These are phyloP conservation scores for Aspergillus nanangensis DNA, from an alignment of 495 filamentous ascomycete genomes.

Conservation along the genomic window DNA sequence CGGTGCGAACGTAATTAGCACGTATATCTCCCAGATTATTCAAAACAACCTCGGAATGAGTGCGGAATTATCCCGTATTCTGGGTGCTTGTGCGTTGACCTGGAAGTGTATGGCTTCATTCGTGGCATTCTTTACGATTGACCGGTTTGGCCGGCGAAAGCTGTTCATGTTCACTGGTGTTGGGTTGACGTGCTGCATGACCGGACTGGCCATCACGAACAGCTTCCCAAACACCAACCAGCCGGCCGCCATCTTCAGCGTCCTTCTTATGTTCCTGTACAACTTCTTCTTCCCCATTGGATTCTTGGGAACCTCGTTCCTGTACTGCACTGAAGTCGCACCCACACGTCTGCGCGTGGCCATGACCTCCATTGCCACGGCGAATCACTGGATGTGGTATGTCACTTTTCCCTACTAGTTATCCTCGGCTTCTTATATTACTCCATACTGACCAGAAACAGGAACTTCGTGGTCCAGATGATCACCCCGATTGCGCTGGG, in stretches of 20 bases:
- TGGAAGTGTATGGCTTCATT: conserved; percentile 43
- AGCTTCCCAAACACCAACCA: conserved; percentile 31
- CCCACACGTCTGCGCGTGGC: conserved; percentile 46
- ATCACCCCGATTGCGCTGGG: conserved; percentile 51
- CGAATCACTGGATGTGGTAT: conserved; percentile 45
- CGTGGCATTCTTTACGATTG: conserved; percentile 41
- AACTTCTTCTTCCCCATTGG: conserved; percentile 53
- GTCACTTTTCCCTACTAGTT: neutral
- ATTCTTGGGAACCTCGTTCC: conserved; percentile 50
- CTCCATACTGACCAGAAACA: neutral
- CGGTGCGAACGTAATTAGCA: conserved; percentile 24
- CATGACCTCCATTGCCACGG: conserved; percentile 47
- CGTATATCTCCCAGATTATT: conserved; percentile 25
- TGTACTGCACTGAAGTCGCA: conserved; percentile 53
- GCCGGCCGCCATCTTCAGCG: conserved; percentile 26
- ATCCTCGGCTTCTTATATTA: neutral
- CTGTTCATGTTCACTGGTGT: conserved; percentile 44
- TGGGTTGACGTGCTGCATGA: conserved; percentile 37
- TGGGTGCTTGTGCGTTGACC: conserved; percentile 30
- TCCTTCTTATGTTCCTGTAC: conserved; percentile 52
- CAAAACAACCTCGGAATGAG: conserved; percentile 18
- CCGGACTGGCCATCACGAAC: conserved; percentile 37
- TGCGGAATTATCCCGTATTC: conserved; percentile 14
- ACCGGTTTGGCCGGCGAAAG: conserved; percentile 42
- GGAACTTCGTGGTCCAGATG: conserved; percentile 44